These are phyloP conservation scores for Pelargonium nanum DNA, from an alignment of 345 rosid species.

Conservation along the genomic window DNA sequence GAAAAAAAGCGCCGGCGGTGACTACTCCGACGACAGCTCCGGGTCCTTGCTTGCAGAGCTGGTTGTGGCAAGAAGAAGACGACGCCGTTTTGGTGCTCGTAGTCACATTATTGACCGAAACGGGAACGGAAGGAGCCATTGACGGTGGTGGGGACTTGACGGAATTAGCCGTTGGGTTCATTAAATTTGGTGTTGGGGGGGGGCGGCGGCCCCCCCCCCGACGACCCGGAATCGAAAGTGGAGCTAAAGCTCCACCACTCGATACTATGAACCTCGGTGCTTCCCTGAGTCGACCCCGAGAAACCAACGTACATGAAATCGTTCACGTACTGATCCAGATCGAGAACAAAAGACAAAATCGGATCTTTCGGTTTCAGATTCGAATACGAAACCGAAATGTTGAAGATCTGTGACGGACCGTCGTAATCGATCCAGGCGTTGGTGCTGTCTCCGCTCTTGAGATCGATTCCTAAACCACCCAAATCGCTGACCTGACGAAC, in stretches of 20 bases:
- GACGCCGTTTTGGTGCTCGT: conserved; percentile 14
- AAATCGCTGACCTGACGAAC: conserved; percentile 36
- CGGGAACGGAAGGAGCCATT: conserved; percentile 33
- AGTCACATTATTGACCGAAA: conserved; percentile 17
- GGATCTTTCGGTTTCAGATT: conserved; percentile 75
- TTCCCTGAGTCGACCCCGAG: conserved; percentile 96
- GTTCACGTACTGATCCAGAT: conserved; percentile 64
- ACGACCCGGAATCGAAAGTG: conserved; percentile 57
- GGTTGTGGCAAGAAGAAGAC: conserved; percentile 62
- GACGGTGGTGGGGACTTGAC: conserved; percentile 56
- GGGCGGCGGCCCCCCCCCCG: conserved; percentile 74
- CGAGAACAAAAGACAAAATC: conserved; percentile 41
- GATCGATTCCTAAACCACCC: conserved; percentile 55
- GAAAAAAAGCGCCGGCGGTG: conserved; percentile 81
- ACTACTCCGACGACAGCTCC: conserved; percentile 97
- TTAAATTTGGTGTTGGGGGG: conserved; percentile 51
- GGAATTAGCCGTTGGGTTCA: conserved; percentile 64
- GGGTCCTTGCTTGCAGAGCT: conserved; percentile 71
- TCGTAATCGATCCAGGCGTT: conserved; percentile 87
- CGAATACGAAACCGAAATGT: conserved; percentile 66
- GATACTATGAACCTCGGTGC: conserved; percentile 87
- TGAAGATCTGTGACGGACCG: conserved; percentile 31
- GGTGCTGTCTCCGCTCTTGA: conserved; percentile 79
- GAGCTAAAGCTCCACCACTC: conserved; percentile 97
- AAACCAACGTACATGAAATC: conserved; percentile 96